Conservation (phyloP, 2,329 filamentous ascomycete species). For the Fusarium sp. region DNA sequence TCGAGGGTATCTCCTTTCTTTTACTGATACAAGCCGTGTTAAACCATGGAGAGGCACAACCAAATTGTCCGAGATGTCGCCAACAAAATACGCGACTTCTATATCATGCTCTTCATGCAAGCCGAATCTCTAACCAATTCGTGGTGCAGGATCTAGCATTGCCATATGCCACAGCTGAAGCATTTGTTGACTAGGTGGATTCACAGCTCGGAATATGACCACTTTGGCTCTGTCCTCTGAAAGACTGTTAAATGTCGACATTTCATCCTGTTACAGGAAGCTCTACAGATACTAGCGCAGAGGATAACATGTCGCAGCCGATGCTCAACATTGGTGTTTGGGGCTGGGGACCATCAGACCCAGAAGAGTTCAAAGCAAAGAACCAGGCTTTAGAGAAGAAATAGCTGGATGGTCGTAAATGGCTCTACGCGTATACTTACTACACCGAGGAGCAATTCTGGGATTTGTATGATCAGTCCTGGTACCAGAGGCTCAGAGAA, state of each 20-base stretch:
- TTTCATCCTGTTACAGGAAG: constrained; percentile 32
- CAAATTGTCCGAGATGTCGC: constrained; percentile 58
- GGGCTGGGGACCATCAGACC: constrained; percentile 72
- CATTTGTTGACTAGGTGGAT: constrained; percentile 48
- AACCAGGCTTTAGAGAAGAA: constrained; percentile 76
- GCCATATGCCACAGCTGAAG: constrained; percentile 60
- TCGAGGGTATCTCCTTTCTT: too few species aligned
- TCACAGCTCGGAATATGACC: constrained; percentile 44
- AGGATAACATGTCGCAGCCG: not conserved
- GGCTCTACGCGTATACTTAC: constrained; percentile 84
- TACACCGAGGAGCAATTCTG: constrained; percentile 76
- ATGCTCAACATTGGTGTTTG: constrained; percentile 75
- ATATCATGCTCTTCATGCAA: constrained; percentile 71
- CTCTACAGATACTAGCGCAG: fast-evolving
- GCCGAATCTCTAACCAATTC: constrained; percentile 65
- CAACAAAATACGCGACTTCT: constrained; percentile 57
- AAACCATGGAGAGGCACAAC: constrained; percentile 61
- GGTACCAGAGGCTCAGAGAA: constrained; percentile 69
- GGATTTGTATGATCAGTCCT: constrained; percentile 65
- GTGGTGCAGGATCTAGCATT: constrained; percentile 73
- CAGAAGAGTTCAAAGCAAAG: constrained; percentile 66
- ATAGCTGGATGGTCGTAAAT: constrained; percentile 79
- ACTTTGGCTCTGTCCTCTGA: constrained; percentile 47
- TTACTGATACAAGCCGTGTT: fast-evolving
- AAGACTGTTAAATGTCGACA: constrained; percentile 27